Percentiles rank a stretch among this genome's conserved stretches.
Conservation (phyloP, 2,329 filamentous ascomycete genomes). For the Triangularia verruculosa region DNA sequence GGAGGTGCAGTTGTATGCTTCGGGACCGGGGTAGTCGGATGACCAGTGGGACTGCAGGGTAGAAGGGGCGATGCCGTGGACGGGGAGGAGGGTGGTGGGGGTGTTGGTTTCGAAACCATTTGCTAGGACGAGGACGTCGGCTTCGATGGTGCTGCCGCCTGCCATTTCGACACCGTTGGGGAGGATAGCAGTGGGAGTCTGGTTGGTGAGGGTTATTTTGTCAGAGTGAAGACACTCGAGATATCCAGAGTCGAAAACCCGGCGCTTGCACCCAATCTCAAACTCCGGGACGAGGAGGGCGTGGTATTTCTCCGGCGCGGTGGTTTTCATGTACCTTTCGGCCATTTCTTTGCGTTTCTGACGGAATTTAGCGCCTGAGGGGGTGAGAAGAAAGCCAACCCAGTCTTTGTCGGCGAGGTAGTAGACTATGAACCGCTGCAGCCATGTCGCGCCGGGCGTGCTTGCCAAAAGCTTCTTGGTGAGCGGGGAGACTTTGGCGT, state of each 20-base stretch:
- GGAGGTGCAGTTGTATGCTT: conserved; percentile 58
- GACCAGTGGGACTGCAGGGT: conserved; percentile 54
- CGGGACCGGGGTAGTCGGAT: conserved; percentile 54
- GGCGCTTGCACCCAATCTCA: conserved; percentile 59
- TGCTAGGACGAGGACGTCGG: conserved; percentile 60
- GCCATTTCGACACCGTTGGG: conserved; percentile 37
- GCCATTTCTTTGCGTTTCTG: conserved; percentile 36
- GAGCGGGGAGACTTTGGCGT: conserved; percentile 21
- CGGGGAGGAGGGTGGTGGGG: conserved; percentile 51
- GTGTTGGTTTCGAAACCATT: conserved; percentile 58
- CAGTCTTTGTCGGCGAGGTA: conserved; percentile 34
- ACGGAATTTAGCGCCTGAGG: conserved; percentile 36
- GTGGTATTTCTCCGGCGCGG: conserved; percentile 57
- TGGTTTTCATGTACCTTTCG: conserved; percentile 38
- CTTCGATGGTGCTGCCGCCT: conserved; percentile 41
- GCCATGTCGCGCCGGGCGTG: conserved; percentile 43
- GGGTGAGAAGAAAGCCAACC: conserved; percentile 40
- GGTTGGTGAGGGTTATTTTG: conserved; percentile 47
- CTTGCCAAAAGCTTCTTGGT: conserved; percentile 38
- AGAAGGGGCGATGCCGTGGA: conserved; percentile 49
- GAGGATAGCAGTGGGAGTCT: conserved; percentile 48
- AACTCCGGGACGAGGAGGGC: conserved; percentile 61
- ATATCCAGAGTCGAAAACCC: conserved; percentile 59
- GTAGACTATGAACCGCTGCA: conserved; percentile 45
- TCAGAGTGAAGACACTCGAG: conserved; percentile 49